These are phyloP conservation scores for Suhomyces taliae DNA, from an alignment of 1,139 yeast genomes.

Conservation along the genomic window DNA sequence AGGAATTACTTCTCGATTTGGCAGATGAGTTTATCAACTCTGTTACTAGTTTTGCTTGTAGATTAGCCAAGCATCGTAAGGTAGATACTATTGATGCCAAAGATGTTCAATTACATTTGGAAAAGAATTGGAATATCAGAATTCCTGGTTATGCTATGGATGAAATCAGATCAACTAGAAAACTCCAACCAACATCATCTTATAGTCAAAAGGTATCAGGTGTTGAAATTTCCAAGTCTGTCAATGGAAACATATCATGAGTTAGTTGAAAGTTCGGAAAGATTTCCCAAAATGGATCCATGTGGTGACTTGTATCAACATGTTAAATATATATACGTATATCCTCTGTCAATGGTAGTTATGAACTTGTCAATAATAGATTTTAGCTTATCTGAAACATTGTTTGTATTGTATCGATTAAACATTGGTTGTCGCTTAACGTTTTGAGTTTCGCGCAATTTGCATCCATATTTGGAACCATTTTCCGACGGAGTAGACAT, in stretches of 20 bases:
- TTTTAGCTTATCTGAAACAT: no score
- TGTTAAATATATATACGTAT: no score
- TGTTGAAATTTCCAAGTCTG: constrained; percentile 21
- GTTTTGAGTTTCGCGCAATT: neutral
- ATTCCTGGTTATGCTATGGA: constrained; percentile 93
- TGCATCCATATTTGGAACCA: neutral
- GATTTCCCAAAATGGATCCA: neutral
- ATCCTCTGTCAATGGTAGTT: no score
- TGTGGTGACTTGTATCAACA: no score
- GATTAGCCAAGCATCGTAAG: constrained; percentile 91
- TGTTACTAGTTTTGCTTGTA: constrained; percentile 90
- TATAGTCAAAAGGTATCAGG: constrained; percentile 42
- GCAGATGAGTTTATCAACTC: constrained; percentile 95
- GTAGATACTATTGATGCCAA: constrained; percentile 84
- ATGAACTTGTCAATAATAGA: no score
- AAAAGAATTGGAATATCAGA: constrained; percentile 92
- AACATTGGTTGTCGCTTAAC: neutral
- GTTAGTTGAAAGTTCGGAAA: no score
- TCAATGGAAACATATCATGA: constrained; percentile 17
- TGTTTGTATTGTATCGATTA: no score
- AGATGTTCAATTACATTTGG: constrained; percentile 89
- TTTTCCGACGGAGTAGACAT: no score
- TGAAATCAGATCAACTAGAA: constrained; percentile 81
- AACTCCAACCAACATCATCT: constrained; percentile 71
- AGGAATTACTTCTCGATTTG: constrained; percentile 81